Conservation (phyloP, 805 yeast species). For the Hanseniaspora lindneri region DNA sequence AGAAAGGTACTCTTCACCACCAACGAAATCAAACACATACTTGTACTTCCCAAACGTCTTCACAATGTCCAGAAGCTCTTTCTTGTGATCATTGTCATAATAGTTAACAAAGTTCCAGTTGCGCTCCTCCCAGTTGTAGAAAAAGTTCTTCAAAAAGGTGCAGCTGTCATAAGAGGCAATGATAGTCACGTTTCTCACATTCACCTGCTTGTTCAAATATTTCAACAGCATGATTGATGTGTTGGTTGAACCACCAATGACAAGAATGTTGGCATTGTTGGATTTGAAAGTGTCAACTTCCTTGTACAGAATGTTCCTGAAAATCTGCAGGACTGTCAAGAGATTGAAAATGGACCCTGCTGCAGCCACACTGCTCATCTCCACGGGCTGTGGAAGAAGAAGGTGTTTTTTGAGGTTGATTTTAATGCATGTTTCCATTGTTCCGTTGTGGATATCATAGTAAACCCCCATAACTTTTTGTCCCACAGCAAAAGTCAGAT, state of each 20-base stretch:
- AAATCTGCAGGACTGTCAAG: slow-evolving; percentile 44
- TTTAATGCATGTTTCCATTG: slow-evolving; percentile 45
- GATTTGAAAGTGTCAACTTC: slow-evolving; percentile 21
- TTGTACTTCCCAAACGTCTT: slow-evolving; percentile 41
- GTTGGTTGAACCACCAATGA: slow-evolving; percentile 63
- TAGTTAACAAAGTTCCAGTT: slow-evolving; percentile 16
- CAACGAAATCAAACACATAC: slow-evolving; percentile 56
- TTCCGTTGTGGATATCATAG: slow-evolving; percentile 40
- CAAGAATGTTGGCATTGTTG: slow-evolving; percentile 40
- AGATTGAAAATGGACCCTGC: slow-evolving; percentile 53
- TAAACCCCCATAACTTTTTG: slow-evolving; percentile 58
- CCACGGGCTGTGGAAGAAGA: slow-evolving; percentile 37
- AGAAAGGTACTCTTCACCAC: slow-evolving; percentile 46
- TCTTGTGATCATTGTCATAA: slow-evolving; percentile 16
- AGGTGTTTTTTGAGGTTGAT: slow-evolving; percentile 44
- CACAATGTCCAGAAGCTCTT: slow-evolving; percentile 22
- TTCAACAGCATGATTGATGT: slow-evolving; percentile 27
- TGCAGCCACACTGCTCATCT: slow-evolving; percentile 41
- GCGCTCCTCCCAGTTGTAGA: slow-evolving; percentile 17
- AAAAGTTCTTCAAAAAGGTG: slow-evolving; percentile 26
- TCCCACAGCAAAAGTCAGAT: slow-evolving; percentile 37
- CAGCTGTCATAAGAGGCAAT: slow-evolving; percentile 24
- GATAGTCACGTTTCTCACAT: slow-evolving; percentile 25
- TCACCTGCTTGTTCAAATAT: slow-evolving; percentile 27
- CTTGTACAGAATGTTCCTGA: slow-evolving; percentile 29